Evolutionary conservation across 148 eudicot genomes (phyloP).

Genomic region (Tetragonia tetragonoides): DNA sequence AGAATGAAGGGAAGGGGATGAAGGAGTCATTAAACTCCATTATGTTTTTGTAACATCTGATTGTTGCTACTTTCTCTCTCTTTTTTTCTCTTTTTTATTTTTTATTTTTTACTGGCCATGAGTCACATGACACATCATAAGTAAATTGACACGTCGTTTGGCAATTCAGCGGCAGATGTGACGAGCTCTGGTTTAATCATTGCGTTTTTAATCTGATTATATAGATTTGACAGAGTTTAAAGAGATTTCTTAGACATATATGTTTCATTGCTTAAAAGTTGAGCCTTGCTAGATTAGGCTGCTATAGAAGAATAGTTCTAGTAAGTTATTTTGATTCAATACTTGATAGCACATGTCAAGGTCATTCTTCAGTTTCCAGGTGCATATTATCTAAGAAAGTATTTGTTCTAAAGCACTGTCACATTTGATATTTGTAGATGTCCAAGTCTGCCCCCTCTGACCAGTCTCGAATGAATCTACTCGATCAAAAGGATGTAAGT

Average conservation of each 20-base stretch:
- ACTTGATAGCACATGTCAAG: background rate
- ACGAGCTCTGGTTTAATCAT: too few relatives aligned
- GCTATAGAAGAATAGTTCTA: background rate
- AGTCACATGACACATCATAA: too few relatives aligned
- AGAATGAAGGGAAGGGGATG: too few relatives aligned
- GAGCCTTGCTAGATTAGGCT: background rate
- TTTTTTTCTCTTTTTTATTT: too few relatives aligned
- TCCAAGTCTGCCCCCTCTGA: slow-evolving; percentile 96
- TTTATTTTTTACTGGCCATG: too few relatives aligned
- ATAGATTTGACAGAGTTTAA: background rate
- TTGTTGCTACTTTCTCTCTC: too few relatives aligned
- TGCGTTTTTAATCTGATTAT: too few relatives aligned
- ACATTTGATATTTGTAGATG: slow-evolving; percentile 58
- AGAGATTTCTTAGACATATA: background rate
- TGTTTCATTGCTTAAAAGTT: background rate
- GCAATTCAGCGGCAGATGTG: too few relatives aligned
- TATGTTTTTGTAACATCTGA: too few relatives aligned
- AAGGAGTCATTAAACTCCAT: too few relatives aligned
- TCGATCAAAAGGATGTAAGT: slow-evolving; percentile 95
- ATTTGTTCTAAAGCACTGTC: slow-evolving; percentile 12
- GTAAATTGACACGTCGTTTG: too few relatives aligned
- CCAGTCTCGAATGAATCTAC: slow-evolving; percentile 87
- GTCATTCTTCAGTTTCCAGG: background rate
- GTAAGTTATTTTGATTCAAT: background rate
- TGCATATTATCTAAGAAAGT: slow-evolving; percentile 4